Conservation (phyloP, 2,329 filamentous ascomycete genomes). For the Monosporascus sp. region DNA sequence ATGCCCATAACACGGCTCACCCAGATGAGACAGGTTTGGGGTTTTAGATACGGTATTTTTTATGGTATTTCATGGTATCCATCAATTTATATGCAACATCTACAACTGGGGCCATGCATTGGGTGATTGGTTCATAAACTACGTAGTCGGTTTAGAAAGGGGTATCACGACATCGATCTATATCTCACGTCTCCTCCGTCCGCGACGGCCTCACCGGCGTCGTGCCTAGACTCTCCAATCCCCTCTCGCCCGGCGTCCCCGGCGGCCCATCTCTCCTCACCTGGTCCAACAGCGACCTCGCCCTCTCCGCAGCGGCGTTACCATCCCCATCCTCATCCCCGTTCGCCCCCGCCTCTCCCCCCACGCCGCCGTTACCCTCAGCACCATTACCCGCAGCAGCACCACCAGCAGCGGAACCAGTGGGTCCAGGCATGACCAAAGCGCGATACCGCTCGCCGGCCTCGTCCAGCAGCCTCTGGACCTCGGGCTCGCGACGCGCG, state of each 20-base stretch:
- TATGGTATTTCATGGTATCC: background rate
- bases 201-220: slow-evolving; percentile 33
- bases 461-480: slow-evolving; percentile 76
- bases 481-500: slow-evolving; percentile 65
- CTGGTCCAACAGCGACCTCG: slow-evolving; percentile 21
- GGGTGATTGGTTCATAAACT: no score
- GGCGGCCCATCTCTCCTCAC: slow-evolving; percentile 10
- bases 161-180: background rate
- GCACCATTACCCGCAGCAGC: background rate
- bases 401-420: background rate
- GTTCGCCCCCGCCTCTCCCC: slow-evolving; percentile 1
- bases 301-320: slow-evolving; percentile 13
- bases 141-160: no score
- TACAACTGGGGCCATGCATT: no score
- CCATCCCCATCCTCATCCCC: background rate
- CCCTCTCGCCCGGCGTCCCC: slow-evolving; percentile 29
- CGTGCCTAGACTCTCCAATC: slow-evolving; percentile 43
- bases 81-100: no score
- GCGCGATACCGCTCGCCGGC: slow-evolving; percentile 67
- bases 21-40: background rate
- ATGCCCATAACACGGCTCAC: no score
- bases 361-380: background rate
- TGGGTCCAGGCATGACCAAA: slow-evolving; percentile 15
- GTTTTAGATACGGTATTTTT: slow-evolving; percentile 9
- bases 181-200: slow-evolving; percentile 26